These are phyloP conservation scores for Xerocomus amazonicus DNA, from an alignment of 1,284 basidiomycete genomes.

Conservation along the genomic window DNA sequence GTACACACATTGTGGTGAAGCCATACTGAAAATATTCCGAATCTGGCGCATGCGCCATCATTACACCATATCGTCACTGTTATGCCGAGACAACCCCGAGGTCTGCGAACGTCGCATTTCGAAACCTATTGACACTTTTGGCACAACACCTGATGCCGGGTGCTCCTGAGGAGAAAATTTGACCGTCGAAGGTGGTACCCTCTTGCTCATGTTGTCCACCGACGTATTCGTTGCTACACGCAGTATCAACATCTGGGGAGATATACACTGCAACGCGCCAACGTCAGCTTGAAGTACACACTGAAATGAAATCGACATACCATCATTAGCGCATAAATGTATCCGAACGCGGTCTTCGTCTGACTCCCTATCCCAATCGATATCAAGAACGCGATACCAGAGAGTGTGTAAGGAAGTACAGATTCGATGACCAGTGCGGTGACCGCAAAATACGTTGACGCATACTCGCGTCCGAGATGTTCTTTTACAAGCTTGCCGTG, in stretches of 20 bases:
- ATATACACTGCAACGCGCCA: constrained; percentile 17
- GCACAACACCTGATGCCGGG: not conserved
- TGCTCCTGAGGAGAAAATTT: constrained; percentile 2
- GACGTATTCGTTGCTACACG: constrained; percentile 9
- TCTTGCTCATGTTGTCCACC: not conserved
- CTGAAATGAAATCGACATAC: not conserved
- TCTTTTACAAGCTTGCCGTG: not conserved
- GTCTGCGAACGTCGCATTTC: not conserved
- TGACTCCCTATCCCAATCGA: not conserved
- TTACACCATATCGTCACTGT: too few species aligned
- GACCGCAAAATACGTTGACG: constrained; percentile 5
- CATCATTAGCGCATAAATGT: constrained; percentile 6
- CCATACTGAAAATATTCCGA: too few species aligned
- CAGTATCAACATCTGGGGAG: constrained; percentile 22
- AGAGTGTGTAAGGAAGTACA: constrained; percentile 9
- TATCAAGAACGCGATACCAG: constrained; percentile 6
- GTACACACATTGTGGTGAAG: too few species aligned
- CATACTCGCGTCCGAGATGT: constrained; percentile 3
- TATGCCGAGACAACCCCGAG: not conserved
- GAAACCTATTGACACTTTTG: not conserved
- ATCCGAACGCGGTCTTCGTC: not conserved
- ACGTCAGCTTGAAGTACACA: not conserved
- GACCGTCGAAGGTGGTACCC: not conserved
- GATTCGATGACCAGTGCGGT: constrained; percentile 11
- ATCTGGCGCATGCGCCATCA: too few species aligned